These are phyloP conservation scores for Phytophthora foliorum DNA, from an alignment of 352 stramenopile genomes.

Conservation along the genomic window DNA sequence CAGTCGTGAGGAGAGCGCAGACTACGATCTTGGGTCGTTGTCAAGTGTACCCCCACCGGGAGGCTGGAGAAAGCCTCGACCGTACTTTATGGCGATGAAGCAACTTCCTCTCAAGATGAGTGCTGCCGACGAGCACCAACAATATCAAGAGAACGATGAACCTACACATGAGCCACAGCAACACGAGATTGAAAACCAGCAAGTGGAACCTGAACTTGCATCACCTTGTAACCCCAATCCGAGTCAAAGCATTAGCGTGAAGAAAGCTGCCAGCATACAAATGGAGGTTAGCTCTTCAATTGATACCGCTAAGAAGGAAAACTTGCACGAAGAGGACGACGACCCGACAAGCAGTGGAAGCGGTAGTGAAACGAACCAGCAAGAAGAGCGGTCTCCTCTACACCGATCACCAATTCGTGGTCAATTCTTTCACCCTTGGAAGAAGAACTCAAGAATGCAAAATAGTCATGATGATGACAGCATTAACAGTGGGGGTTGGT, in stretches of 20 bases:
- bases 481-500: conserved; percentile 25
- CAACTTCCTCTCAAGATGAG: conserved; percentile 28
- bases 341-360: conserved; percentile 24
- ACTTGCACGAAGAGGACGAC: conserved; percentile 22
- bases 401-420: conserved; percentile 28
- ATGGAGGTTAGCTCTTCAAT: not conserved
- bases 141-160: conserved; percentile 28
- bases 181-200: conserved; percentile 34
- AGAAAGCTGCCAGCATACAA: conserved; percentile 1
- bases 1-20: conserved; percentile 33
- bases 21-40: conserved; percentile 4
- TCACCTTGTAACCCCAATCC: conserved; percentile 9
- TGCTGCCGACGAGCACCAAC: conserved; percentile 16
- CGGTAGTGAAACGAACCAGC: conserved; percentile 34
- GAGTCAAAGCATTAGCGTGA: conserved; percentile 5
- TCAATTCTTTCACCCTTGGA: conserved; percentile 72
- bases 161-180: not conserved
- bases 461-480: conserved; percentile 25
- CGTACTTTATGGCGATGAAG: conserved; percentile 68
- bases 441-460: conserved; percentile 35
- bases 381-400: conserved; percentile 21
- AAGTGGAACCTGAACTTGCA: conserved; percentile 28
- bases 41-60: conserved; percentile 3
- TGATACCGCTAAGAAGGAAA: not conserved
- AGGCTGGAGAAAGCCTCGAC: conserved; percentile 54